Evolutionary conservation across 805 yeast genomes (phyloP).

Genomic region (Starmerella lactis-condensi): DNA sequence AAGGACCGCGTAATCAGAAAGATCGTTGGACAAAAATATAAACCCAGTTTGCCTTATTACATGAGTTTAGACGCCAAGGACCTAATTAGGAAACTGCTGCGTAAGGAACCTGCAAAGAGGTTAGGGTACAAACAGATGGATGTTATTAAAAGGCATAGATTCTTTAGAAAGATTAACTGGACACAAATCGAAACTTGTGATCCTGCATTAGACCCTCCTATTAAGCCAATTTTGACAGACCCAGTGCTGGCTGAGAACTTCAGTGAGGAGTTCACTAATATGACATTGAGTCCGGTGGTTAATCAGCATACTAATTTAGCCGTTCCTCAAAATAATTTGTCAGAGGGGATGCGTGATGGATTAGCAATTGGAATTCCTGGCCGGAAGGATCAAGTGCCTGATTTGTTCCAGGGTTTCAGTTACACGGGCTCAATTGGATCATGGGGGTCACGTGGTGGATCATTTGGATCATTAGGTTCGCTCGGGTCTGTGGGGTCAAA

Average conservation of each 20-base stretch:
- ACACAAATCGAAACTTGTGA: conserved; percentile 32
- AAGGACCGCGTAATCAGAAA: conserved; percentile 60
- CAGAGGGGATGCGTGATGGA: no score
- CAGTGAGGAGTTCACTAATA: conserved; percentile 56
- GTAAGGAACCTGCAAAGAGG: conserved; percentile 53
- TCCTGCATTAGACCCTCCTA: conserved; percentile 44
- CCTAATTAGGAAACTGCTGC: conserved; percentile 41
- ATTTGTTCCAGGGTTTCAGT: conserved; percentile 17
- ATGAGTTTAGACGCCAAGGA: conserved; percentile 68
- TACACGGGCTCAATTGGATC: conserved; percentile 17
- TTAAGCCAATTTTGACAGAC: conserved; percentile 63
- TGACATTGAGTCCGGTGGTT: conserved; percentile 26
- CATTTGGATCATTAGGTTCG: no score
- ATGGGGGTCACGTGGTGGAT: no score
- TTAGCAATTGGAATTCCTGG: no score
- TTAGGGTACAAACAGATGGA: conserved; percentile 39
- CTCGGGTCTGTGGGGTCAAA: no score
- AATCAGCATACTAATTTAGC: conserved; percentile 3
- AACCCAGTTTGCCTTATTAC: conserved; percentile 45
- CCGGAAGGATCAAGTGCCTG: conserved; percentile 2
- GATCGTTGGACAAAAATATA: conserved; percentile 41
- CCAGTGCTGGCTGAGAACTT: conserved; percentile 75
- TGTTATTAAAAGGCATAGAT: conserved; percentile 41
- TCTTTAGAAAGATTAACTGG: conserved; percentile 69
- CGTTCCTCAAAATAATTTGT: no score